Base-by-base conservation (phyloP, 495 filamentous ascomycete genomes). In the Penicillium coprophilum region DNA sequence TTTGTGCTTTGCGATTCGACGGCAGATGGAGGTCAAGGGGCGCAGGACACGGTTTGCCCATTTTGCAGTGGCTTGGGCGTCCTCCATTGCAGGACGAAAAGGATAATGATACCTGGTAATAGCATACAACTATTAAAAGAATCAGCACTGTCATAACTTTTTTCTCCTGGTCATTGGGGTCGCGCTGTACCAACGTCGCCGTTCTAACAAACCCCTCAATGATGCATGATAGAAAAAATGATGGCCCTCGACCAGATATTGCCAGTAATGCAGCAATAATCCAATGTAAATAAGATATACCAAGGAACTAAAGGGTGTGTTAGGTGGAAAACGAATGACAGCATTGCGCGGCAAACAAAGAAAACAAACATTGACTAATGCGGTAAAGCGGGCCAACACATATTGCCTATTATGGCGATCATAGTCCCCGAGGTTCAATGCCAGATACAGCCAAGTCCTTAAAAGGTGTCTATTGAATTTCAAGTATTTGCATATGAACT, bases 41-140 rank as follows among this genome's bases (percentile, higher is more conserved):
- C 76, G 76, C 53, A 79, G 62, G 61, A 79, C 72, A 63, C 76
- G 76, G 53, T 77, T 77, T 55, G 74, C 76, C 76, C 76, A 79
- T 70, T 68, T 72, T 45, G 76, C 74, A 15, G 74, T 79, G 36
- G 72, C 59, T 62, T 65, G 70, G 20, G 75, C 55, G 50, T 79
- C 75, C 39, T 74, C 73, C 76, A 79, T 78, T 36, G 23, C n/a
- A 21, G 28, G n/a, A 5, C 15, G 36, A 23, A 15, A 20, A 11
- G 23, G 6, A 49, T 56, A 62, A 53, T 12, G 7, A 43, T 59
- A 55, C 53, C 19, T 24, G 7, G 2, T 38, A 32, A 55, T 49
- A 20, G 20, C 17, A 56, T 66, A 43, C n/a, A 53, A n/a, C 55
- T 62, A 31, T 13, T 10, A 6, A 44, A 40, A 12, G 10, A 30